Conservation (phyloP, 202 grass and related monocot genomes). For the Dendrocalamus latiflorus region DNA sequence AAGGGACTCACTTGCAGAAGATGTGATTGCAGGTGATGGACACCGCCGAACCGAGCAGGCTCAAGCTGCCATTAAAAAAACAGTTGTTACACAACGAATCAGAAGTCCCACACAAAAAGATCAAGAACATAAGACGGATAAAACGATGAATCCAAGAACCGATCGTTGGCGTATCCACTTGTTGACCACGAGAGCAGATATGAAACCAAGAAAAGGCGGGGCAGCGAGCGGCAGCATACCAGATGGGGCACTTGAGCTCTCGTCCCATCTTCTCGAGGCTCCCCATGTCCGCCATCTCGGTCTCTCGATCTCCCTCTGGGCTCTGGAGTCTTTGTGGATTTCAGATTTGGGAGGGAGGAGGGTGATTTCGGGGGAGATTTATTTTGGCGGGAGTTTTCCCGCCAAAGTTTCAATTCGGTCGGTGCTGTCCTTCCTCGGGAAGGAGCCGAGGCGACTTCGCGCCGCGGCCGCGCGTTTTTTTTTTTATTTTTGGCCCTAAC, state of each 20-base stretch:
- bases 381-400: constrained; percentile 54
- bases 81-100: not conserved
- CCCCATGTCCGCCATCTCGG: constrained; percentile 53
- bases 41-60: constrained; percentile 51
- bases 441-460: no score
- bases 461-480: no score
- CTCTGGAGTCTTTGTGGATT: not conserved
- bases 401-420: constrained; percentile 23
- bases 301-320: constrained; percentile 8
- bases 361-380: not conserved
- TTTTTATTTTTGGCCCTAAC: no score
- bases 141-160: not conserved
- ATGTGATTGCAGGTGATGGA: constrained; percentile 79
- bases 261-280: constrained; percentile 79
- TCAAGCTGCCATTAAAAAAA: constrained; percentile 41
- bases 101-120: not conserved
- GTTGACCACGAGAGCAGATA: not conserved
- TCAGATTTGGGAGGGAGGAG: not conserved
- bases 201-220: not conserved
- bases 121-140: not conserved
- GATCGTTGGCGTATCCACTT: not conserved
- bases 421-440: not conserved
- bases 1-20: constrained; percentile 75
- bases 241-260: constrained; percentile 94
- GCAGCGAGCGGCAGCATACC: constrained; percentile 34